phyloP scores from a whole-genome alignment of 2,329 filamentous ascomycete genomes.

The Mollisia scopiformis region DNA sequence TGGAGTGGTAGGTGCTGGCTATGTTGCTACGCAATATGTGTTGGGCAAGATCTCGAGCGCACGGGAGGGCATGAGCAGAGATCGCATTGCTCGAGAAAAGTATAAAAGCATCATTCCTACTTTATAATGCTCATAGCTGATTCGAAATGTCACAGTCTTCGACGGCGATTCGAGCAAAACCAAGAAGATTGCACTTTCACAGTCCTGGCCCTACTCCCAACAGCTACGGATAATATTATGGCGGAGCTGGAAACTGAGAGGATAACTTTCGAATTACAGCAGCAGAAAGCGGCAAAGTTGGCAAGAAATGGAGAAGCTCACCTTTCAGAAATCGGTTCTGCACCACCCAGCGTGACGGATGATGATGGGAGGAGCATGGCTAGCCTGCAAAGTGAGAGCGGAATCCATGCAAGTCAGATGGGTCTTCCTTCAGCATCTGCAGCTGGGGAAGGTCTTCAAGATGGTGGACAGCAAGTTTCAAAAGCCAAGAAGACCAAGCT shows the following conservation, averaged over 20 bases:
- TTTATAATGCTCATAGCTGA: conserved; percentile 15
- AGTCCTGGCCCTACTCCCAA: conserved; percentile 91
- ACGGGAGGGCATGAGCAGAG: conserved; percentile 93
- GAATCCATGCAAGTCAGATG: conserved; percentile 79
- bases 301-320: conserved; percentile 58
- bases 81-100: conserved; percentile 97
- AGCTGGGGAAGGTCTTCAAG: conserved; percentile 41
- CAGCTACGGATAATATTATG: conserved; percentile 86
- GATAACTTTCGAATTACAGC: conserved; percentile 90
- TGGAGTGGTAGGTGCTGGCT: conserved; percentile 86
- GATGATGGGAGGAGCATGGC: conserved; percentile 79
- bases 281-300: conserved; percentile 80
- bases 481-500: conserved; percentile 78
- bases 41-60: conserved; percentile 89
- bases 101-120: conserved; percentile 45
- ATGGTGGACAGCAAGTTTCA: conserved; percentile 46
- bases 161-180: conserved; percentile 96
- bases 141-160: conserved; percentile 62
- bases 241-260: conserved; percentile 88
- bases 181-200: conserved; percentile 99
- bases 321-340: conserved; percentile 43
- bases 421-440: conserved; percentile 56
- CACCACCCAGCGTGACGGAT: conserved; percentile 69
- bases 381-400: conserved; percentile 80
- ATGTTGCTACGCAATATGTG: conserved; percentile 91